Evolutionary conservation across 2,329 filamentous ascomycete genomes (phyloP).

Genomic region (Alternaria hordeiaustralica): DNA sequence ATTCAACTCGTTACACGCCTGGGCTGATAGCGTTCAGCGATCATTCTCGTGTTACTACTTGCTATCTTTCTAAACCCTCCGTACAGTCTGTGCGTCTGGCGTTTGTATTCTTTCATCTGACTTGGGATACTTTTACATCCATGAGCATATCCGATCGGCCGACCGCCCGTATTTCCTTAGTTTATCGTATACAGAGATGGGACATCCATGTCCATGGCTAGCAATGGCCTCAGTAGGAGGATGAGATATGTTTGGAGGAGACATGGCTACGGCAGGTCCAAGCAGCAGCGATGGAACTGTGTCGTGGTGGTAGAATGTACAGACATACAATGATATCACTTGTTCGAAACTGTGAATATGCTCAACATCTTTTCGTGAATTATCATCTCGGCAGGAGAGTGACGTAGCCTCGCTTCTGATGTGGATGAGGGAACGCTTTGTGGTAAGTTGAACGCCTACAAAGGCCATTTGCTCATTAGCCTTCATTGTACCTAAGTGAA

Average conservation of each 20-base stretch:
- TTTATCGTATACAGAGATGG: constrained; percentile 15
- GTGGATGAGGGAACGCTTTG: background rate
- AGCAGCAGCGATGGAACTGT: constrained; percentile 13
- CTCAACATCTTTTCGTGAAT: background rate
- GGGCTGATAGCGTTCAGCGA: constrained; percentile 46
- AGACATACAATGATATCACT: constrained; percentile 21
- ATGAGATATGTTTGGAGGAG: constrained; percentile 13
- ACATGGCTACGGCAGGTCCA: constrained; percentile 28
- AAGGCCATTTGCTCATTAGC: background rate
- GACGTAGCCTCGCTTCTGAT: background rate
- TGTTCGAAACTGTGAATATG: background rate
- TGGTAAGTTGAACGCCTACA: background rate
- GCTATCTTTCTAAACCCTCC: constrained; percentile 4
- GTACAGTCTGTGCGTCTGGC: constrained; percentile 1
- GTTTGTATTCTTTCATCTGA: constrained; percentile 6
- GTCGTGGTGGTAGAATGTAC: constrained; percentile 20
- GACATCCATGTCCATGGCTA: constrained; percentile 12
- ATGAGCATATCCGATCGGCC: constrained; percentile 13
- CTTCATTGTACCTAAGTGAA: background rate
- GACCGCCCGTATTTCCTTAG: constrained; percentile 13
- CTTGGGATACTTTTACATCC: constrained; percentile 3
- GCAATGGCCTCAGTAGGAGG: constrained; percentile 14
- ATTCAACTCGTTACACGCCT: constrained; percentile 19
- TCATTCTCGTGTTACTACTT: constrained; percentile 30
- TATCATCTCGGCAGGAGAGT: background rate